Percentiles rank a stretch among this genome's conserved stretches.
Evolutionary conservation across 148 eudicot species (phyloP).

Genomic region (Gaultheria prostrata): DNA sequence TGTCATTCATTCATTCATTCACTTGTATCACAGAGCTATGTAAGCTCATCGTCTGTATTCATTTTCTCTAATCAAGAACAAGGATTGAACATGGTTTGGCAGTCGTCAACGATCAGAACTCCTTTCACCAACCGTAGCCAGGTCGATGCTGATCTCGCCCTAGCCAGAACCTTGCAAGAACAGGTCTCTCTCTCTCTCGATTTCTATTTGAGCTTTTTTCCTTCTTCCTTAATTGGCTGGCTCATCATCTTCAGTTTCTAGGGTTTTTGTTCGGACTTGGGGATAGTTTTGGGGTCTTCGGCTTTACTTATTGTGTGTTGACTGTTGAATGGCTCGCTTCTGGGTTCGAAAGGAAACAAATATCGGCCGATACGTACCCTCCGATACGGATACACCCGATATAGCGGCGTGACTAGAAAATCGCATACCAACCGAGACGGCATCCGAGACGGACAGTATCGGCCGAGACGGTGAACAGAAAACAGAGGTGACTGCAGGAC

Average conservation of each 20-base stretch:
- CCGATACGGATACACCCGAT: too few relatives aligned
- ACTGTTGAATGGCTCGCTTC: background rate
- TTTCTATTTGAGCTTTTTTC: background rate
- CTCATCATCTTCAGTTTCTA: background rate
- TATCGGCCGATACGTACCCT: too few relatives aligned
- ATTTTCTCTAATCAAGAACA: too few relatives aligned
- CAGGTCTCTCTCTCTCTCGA: slow-evolving; percentile 42
- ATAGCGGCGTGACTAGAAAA: too few relatives aligned
- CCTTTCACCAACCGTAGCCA: slow-evolving; percentile 86
- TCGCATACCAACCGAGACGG: too few relatives aligned
- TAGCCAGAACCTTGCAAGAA: slow-evolving; percentile 90
- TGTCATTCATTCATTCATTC: too few relatives aligned
- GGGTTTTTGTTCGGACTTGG: background rate
- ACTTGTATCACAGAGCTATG: too few relatives aligned
- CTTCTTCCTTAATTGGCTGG: background rate
- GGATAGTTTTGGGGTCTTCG: background rate
- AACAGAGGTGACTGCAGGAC: too few relatives aligned
- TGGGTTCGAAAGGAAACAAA: too few relatives aligned
- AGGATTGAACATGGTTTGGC: slow-evolving; percentile 11
- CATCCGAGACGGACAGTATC: too few relatives aligned
- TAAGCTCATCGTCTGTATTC: too few relatives aligned
- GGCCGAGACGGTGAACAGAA: too few relatives aligned
- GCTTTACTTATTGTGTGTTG: background rate
- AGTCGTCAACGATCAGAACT: slow-evolving; percentile 36
- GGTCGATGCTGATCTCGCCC: slow-evolving; percentile 96